A percentile compares a stretch with the other conserved stretches of the same genome.
phyloP scores from a whole-genome alignment of 75 land plant species.

The Pseudotsuga menziesii region DNA sequence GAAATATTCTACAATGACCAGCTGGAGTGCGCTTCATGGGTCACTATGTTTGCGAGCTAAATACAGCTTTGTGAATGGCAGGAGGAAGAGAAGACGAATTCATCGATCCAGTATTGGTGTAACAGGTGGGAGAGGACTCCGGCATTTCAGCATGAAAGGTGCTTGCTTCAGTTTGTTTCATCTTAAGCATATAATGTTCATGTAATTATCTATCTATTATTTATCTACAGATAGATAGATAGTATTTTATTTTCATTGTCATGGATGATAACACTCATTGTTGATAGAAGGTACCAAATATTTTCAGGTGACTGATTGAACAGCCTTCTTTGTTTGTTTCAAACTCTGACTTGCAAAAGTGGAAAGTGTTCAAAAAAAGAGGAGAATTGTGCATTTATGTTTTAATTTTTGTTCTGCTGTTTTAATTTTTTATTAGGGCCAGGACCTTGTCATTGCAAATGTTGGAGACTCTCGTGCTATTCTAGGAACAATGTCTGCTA shows the following conservation, averaged over 20 bases:
- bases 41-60: neutral
- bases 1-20: conserved; percentile 23
- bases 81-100: conserved; percentile 77
- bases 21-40: conserved; percentile 16
- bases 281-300: neutral
- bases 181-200: neutral
- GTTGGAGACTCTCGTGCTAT: too few relatives aligned
- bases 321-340: neutral
- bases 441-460: too few relatives aligned
- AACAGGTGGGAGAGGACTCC: conserved; percentile 77
- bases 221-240: too few relatives aligned
- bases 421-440: too few relatives aligned
- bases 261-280: neutral
- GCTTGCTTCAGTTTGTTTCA: neutral
- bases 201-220: too few relatives aligned
- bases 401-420: neutral
- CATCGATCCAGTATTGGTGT: conserved; percentile 55
- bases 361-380: neutral
- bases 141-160: conserved; percentile 97
- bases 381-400: neutral
- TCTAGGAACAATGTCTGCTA: too few relatives aligned
- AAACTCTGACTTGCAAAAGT: neutral
- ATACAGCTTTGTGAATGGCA: conserved; percentile 24
- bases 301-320: neutral
- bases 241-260: neutral